Evolutionary conservation across 306 rosid genomes (phyloP), one percentile per base, ranked within the genome.

Genomic region (Citrullus colocynthis): DNA sequence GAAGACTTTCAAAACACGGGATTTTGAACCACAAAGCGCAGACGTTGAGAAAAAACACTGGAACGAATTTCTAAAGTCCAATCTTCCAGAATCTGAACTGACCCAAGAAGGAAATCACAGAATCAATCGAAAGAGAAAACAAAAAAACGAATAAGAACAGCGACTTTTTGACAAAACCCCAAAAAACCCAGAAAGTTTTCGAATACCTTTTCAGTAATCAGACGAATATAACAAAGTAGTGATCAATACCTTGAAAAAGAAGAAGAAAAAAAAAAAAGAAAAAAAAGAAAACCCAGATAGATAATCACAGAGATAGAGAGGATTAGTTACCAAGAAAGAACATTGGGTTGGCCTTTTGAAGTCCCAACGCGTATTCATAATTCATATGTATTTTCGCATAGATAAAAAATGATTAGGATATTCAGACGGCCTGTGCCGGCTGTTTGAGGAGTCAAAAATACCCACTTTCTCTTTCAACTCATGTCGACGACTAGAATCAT

Each of bases 351-450:
- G 61, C 34, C 75, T 83, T 71, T 78, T 79, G 88, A 85, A 85
- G 59, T 59, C 88, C 88, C 85, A 87, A 91, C 93, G 97, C 95
- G 98, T 82, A 89, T 89, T 86, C 78, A 83, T 83, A 83, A 24
- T 24, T 24, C 28, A 24, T 55, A 83, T 30, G 56, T 51, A 75
- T 45, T 75, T 55, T 42, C 12, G 34, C 6, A 24, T 28, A 5
- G 44, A 42, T 30, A 20, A 36, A 61, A 15, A 61, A 15, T 2
- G 55, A 34, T 70, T 62, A 76, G 69, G 15, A 34, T 69, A 69
- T 58, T 48, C 13, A 72, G 91, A 82, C 91, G 93, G 91, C 94
- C 84, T 67, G 78, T 76, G 93, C 92, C 96, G 96, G 91, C 96
- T 44, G 63, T 54, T 77, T 42, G 78, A 86, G 78, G 83, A 82